A percentile compares a stretch with the other conserved stretches of the same genome.
Evolutionary conservation across 202 grass and related monocot species (phyloP).

Genomic region (Bolboschoenoplectus hybrid): DNA sequence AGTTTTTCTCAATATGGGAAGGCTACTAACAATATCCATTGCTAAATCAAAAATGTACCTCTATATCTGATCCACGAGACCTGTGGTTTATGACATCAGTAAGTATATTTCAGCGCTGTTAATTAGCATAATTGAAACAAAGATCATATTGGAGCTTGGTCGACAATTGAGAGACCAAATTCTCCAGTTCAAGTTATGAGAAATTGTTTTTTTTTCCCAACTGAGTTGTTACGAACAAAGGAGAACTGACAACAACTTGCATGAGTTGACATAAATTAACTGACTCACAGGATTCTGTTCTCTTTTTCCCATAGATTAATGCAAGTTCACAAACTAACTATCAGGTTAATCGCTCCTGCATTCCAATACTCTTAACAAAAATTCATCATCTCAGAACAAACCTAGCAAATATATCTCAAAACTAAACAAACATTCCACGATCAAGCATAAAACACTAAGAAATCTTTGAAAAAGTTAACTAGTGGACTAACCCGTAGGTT

Average conservation of each 20-base stretch:
- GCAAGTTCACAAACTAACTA: too few species aligned
- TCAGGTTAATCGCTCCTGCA: too few species aligned
- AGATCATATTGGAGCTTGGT: not conserved
- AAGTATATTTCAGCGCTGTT: too few species aligned
- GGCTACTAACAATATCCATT: not conserved
- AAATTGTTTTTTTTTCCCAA: not conserved
- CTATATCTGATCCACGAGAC: not conserved
- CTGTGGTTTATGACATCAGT: not conserved
- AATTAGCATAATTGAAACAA: not conserved
- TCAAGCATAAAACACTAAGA: not conserved
- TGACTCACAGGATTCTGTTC: too few species aligned
- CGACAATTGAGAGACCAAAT: not conserved
- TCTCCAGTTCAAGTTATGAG: not conserved
- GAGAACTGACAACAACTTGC: not conserved
- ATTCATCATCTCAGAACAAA: too few species aligned
- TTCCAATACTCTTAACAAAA: too few species aligned
- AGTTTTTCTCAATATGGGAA: not conserved
- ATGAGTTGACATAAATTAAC: too few species aligned
- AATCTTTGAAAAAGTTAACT: not conserved
- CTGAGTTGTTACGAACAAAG: not conserved
- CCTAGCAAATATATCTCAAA: too few species aligned
- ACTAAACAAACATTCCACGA: too few species aligned
- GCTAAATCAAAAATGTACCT: too few species aligned
- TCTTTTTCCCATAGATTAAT: too few species aligned
- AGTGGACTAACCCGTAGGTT: slow-evolving; percentile 65